Evolutionary conservation across 176 grass and related monocot species (phyloP), one percentile per base, ranked within the genome.

Genomic region (Zizania latifolia): DNA sequence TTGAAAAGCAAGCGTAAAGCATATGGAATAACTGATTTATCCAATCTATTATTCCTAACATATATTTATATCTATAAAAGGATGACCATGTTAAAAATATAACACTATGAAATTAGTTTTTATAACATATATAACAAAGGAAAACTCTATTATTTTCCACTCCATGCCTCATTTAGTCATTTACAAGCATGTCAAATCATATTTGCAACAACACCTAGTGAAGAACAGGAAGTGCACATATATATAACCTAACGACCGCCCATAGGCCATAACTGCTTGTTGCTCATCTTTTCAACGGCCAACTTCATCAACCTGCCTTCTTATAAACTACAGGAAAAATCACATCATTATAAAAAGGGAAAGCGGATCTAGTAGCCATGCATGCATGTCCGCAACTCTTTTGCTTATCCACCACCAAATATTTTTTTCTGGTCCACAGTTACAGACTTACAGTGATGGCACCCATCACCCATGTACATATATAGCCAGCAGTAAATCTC

Each of bases 241-340:
- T n/a, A 1, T 57, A 14, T 65, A 14, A 26, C 59, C 34, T 17
- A 71, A 21, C 37, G 48, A 9, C 53, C 35, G 51, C 40, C 51
- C 75, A 88, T n/a, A n/a, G n/a, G n/a, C 61, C 79, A 6, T n/a
- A 84, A 87, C 48, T 57, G 45, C 26, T 68, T 27, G 32, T 68
- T 27, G 32, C 33, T 38, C 33, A 19, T 78, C 62, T 17, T 41
- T 70, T 68, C 61, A 74, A 74, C 68, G 17, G 60, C 74, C 53
- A 79, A 78, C 61, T 30, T 61, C 60, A 64, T 31, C 59, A 72
- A 29, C 58, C 29, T n/a, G 33, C 35, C 33, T 53, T 53, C 48
- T 19, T 12, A 46, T 78, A 68, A 60, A 41, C 61, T 73, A 67
- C n/a, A 55, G 1, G 21, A 78, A 58, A 59, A 69, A 6, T 51